Evolutionary conservation across 192 early-diverging fungal species (phyloP).

Genomic region (Coemansia brasiliensis): DNA sequence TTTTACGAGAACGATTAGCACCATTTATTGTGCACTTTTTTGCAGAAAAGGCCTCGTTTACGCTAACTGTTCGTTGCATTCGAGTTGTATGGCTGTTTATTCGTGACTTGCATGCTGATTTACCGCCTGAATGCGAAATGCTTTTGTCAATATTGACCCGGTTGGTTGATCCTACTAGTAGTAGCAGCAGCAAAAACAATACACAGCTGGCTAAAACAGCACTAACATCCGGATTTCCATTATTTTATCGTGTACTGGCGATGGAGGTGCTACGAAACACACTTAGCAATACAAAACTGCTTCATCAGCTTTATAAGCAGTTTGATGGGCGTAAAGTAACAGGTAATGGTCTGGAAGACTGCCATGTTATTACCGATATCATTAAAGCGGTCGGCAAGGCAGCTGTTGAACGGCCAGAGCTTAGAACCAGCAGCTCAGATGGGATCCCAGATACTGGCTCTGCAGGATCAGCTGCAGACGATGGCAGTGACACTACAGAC

Average conservation of each 20-base stretch:
- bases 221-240: conserved; percentile 7
- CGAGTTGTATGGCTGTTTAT: conserved; percentile 79
- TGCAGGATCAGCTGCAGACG: not conserved
- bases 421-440: conserved; percentile 19
- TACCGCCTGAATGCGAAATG: conserved; percentile 86
- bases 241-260: conserved; percentile 49
- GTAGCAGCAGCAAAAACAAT: not conserved
- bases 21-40: conserved; percentile 93
- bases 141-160: conserved; percentile 87
- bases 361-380: conserved; percentile 81
- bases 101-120: conserved; percentile 53
- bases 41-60: conserved; percentile 78
- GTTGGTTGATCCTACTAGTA: conserved; percentile 73
- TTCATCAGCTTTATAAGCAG: conserved; percentile 67
- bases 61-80: conserved; percentile 77
- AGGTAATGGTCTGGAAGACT: conserved; percentile 43
- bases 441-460: conserved; percentile 21
- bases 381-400: conserved; percentile 71
- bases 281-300: conserved; percentile 60
- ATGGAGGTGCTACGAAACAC: conserved; percentile 57
- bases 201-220: conserved; percentile 7
- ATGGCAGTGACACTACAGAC: not conserved
- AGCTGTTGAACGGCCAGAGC: conserved; percentile 70
- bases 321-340: conserved; percentile 68
- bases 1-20: conserved; percentile 81